Percentiles rank a stretch among this genome's conserved stretches.
These are phyloP conservation scores for Seminavis robusta DNA, from an alignment of 108 stramenopile genomes.

Conservation along the genomic window DNA sequence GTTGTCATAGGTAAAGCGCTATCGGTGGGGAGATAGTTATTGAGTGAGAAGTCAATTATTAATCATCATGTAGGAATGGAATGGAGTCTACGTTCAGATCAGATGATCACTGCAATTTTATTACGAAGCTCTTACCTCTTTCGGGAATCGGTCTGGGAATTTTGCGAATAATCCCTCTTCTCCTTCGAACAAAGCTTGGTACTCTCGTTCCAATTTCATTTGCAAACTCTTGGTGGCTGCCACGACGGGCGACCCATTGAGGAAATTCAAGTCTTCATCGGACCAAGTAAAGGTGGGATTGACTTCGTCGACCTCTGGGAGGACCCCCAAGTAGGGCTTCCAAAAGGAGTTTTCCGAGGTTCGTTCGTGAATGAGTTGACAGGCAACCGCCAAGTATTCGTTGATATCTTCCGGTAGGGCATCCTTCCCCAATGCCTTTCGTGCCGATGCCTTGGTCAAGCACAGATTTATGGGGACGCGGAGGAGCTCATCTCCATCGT, in stretches of 20 bases:
- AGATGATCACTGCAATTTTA: no score
- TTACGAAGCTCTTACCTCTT: slow-evolving; percentile 46
- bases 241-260: slow-evolving; percentile 88
- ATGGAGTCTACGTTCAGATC: no score
- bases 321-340: slow-evolving; percentile 84
- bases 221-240: slow-evolving; percentile 83
- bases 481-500: slow-evolving; percentile 88
- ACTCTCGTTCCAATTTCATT: slow-evolving; percentile 87
- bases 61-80: no score
- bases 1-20: slow-evolving; percentile 81
- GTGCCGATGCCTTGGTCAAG: slow-evolving; percentile 79
- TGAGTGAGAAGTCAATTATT: no score
- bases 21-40: not conserved
- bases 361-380: slow-evolving; percentile 88
- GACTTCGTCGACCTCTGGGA: slow-evolving; percentile 88
- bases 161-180: slow-evolving; percentile 56
- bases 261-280: slow-evolving; percentile 84
- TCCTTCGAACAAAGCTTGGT: slow-evolving; percentile 69
- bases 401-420: slow-evolving; percentile 74
- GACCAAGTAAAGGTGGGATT: slow-evolving; percentile 93
- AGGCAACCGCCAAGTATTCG: slow-evolving; percentile 94
- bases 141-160: slow-evolving; percentile 76
- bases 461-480: slow-evolving; percentile 83
- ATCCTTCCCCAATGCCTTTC: slow-evolving; percentile 72
- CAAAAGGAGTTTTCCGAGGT: slow-evolving; percentile 67